A percentile compares a stretch with the other conserved stretches of the same genome.
phyloP scores from a whole-genome alignment of 805 yeast genomes.

The Teunomyces panamensis region DNA sequence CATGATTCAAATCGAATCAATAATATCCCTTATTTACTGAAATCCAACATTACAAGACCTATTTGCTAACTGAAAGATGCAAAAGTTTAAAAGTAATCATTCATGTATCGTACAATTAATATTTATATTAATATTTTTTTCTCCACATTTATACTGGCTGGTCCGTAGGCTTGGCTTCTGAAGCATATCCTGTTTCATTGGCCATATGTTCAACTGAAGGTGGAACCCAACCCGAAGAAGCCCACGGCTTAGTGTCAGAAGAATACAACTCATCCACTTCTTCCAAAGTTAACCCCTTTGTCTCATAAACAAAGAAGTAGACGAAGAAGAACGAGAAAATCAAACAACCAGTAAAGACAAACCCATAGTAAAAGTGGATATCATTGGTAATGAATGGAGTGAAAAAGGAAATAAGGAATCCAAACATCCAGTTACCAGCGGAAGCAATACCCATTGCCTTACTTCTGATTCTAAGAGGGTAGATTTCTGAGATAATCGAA shows the following conservation, averaged over 20 bases:
- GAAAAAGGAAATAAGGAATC: constrained; percentile 46
- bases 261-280: constrained; percentile 72
- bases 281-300: constrained; percentile 77
- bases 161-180: constrained; percentile 29
- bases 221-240: constrained; percentile 51
- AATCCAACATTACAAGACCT: no score
- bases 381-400: constrained; percentile 60
- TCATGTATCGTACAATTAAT: no score
- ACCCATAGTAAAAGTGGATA: constrained; percentile 67
- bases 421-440: constrained; percentile 29
- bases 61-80: no score
- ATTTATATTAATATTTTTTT: background rate
- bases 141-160: constrained; percentile 18
- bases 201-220: constrained; percentile 36
- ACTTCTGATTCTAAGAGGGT: constrained; percentile 62
- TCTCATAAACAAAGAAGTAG: constrained; percentile 69
- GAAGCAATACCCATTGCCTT: constrained; percentile 32
- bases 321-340: constrained; percentile 63
- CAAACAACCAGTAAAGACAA: constrained; percentile 61
- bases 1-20: no score
- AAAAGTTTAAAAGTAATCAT: no score
- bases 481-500: constrained; percentile 64
- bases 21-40: no score
- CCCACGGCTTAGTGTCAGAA: constrained; percentile 34
- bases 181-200: constrained; percentile 35